Evolutionary conservation across 805 yeast species (phyloP), one percentile per base, ranked within the genome.

Genomic region (Cyberlindnera meyerae): DNA sequence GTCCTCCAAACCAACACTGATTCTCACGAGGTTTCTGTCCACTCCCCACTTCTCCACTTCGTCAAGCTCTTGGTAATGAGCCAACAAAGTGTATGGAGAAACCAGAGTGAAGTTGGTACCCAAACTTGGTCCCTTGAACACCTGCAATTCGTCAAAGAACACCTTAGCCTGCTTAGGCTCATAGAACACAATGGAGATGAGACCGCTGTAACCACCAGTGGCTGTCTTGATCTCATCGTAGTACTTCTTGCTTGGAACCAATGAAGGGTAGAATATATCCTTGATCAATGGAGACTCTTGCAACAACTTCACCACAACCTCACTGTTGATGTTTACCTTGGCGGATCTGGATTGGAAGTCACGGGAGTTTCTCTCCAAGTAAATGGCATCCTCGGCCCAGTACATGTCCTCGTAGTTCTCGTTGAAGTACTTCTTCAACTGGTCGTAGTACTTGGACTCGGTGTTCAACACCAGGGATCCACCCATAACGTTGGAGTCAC

Each of bases 371-470:
- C 96, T 72, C 60, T 93, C 98, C 53, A 93, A 62, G 54, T 82
- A 81, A 37, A 93, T 76, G 2, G 96, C 96, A 62, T 93, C 98
- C 61, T 90, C 96, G 22, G 80, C 85, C 97, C 97, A 93, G 47
- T 85, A 71, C 6, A 70, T 61, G 52, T 90, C 97, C 49, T 78
- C 85, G 56, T 73, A 86, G 31, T 70, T 69, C 8, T 66, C 63
- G 38, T 70, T 51, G 47, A 78, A 66, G 48, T 70, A 70, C 27
- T 57, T 39, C 53, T 79, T 79, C 39, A 85, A 69, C 37, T 36
- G 41, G 3, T 48, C 39, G 62, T 74, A 88, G 44, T 52, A 60
- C 28, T 58, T 61, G 8, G 89, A 71, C 6, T 66, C 51, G 5
- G 89, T 82, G 54, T 90, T 93, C 49, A 93, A 63, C 6, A 87